Evolutionary conservation across 2,329 filamentous ascomycete genomes (phyloP).

Genomic region (Arthrobotrys megalospora): DNA sequence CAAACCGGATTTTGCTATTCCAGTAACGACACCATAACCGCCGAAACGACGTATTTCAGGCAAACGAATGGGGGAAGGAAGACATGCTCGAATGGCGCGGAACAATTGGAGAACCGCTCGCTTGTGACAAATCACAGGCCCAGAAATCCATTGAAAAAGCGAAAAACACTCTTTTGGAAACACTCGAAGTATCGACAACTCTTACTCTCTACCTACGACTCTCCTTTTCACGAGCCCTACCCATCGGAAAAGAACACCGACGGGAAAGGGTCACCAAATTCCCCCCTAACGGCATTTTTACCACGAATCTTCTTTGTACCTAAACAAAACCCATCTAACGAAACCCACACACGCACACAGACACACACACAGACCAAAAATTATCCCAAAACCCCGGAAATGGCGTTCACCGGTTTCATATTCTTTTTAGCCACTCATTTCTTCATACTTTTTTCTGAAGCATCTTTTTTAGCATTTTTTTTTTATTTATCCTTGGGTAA

Average conservation of each 20-base stretch:
- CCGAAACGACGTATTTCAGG: too few species aligned
- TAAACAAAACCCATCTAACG: not conserved
- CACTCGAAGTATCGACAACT: not conserved
- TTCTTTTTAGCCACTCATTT: too few species aligned
- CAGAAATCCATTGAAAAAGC: slow-evolving; percentile 14
- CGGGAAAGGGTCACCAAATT: not conserved
- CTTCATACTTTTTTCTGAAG: too few species aligned
- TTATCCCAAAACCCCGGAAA: too few species aligned
- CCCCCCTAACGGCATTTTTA: not conserved
- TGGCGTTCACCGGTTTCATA: too few species aligned
- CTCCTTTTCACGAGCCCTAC: slow-evolving; percentile 1
- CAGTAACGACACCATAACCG: not conserved
- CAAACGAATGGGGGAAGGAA: slow-evolving; percentile 4
- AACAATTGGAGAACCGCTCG: not conserved
- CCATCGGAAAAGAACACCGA: not conserved
- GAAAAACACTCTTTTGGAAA: slow-evolving; percentile 28
- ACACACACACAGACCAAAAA: too few species aligned
- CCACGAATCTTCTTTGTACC: not conserved
- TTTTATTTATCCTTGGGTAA: too few species aligned
- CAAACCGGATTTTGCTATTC: not conserved
- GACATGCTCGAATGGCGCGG: slow-evolving; percentile 3
- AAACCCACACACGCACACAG: too few species aligned
- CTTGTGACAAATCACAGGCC: slow-evolving; percentile 20
- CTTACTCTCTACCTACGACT: not conserved
- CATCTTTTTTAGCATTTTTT: too few species aligned